These are phyloP conservation scores for Meripilus lineatus DNA, from an alignment of 1,284 basidiomycete genomes.

Conservation along the genomic window DNA sequence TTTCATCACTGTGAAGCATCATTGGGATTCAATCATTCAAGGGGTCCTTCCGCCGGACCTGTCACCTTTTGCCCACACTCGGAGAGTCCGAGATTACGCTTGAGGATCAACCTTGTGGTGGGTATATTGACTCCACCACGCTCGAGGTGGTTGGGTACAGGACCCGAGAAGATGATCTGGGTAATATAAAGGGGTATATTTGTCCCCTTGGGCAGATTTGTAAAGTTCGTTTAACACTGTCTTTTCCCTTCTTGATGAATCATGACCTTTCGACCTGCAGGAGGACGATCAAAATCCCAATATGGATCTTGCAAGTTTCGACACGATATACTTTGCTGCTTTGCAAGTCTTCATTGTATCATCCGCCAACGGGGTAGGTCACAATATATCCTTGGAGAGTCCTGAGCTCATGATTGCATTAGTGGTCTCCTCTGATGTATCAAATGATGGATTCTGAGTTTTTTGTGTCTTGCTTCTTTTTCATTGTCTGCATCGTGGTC, in stretches of 20 bases:
- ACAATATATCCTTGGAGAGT: not conserved
- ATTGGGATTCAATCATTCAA: constrained; percentile 90
- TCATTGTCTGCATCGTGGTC: constrained; percentile 79
- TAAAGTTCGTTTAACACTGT: constrained; percentile 37
- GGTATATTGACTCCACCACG: constrained; percentile 60
- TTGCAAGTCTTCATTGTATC: constrained; percentile 88
- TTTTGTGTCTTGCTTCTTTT: constrained; percentile 85
- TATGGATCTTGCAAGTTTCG: constrained; percentile 76
- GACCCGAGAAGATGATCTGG: constrained; percentile 30
- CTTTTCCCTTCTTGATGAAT: constrained; percentile 7
- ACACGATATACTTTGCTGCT: constrained; percentile 81
- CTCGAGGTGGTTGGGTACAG: constrained; percentile 45
- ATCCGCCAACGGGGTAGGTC: constrained; percentile 67
- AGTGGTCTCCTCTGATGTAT: constrained; percentile 88
- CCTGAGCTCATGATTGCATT: not conserved
- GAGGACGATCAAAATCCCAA: constrained; percentile 66
- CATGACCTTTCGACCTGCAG: constrained; percentile 34
- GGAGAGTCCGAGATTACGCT: constrained; percentile 47
- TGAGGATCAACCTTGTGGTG: constrained; percentile 68
- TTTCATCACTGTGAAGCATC: constrained; percentile 34
- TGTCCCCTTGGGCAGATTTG: constrained; percentile 83
- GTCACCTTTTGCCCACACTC: constrained; percentile 46
- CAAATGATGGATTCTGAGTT: constrained; percentile 89
- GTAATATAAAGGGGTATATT: constrained; percentile 64
- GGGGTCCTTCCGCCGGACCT: constrained; percentile 72